Conservation (phyloP, 139 green algal species). For the Chlamydomonas applanata region DNA sequence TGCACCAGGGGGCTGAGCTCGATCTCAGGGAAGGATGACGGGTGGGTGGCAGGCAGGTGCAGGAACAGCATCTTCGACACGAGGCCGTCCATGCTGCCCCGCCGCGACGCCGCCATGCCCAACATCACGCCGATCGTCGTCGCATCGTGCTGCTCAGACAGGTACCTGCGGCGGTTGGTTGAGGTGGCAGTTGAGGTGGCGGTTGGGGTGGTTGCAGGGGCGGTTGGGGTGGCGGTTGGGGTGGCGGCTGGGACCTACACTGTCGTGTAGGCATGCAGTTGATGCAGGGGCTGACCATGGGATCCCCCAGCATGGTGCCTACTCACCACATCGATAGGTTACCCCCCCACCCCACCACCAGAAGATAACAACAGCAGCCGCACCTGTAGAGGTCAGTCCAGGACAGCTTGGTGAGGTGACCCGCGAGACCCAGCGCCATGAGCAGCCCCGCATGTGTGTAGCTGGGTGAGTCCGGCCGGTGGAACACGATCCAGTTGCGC, state of each 20-base stretch:
- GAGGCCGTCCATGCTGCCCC: slow-evolving; percentile 66
- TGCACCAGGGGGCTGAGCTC: slow-evolving; percentile 88
- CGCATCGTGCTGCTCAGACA: slow-evolving; percentile 79
- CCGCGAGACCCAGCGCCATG: slow-evolving; percentile 86
- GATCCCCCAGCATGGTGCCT: too few relatives aligned
- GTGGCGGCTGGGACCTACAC: too few relatives aligned
- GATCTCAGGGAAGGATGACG: slow-evolving; percentile 84
- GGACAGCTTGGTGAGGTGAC: slow-evolving; percentile 48
- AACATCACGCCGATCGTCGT: slow-evolving; percentile 87
- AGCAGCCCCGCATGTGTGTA: slow-evolving; percentile 87
- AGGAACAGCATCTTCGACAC: slow-evolving; percentile 89
- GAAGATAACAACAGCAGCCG: slow-evolving; percentile 2
- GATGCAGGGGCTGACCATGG: too few relatives aligned
- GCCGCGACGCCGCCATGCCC: slow-evolving; percentile 67
- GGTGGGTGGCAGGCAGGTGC: slow-evolving; percentile 89
- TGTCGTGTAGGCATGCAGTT: too few relatives aligned
- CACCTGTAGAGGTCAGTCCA: slow-evolving; percentile 26
- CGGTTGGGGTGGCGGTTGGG: too few relatives aligned
- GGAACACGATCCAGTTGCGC: slow-evolving; percentile 80
- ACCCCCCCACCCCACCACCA: too few relatives aligned
- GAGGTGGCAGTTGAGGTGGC: too few relatives aligned
- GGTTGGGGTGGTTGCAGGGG: too few relatives aligned
- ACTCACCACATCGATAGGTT: too few relatives aligned
- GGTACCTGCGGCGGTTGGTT: slow-evolving; percentile 43
- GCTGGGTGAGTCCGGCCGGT: slow-evolving; percentile 69